These are phyloP conservation scores for Ampelocalamus luodianensis DNA, from an alignment of 176 grass and related monocot genomes.

Conservation along the genomic window DNA sequence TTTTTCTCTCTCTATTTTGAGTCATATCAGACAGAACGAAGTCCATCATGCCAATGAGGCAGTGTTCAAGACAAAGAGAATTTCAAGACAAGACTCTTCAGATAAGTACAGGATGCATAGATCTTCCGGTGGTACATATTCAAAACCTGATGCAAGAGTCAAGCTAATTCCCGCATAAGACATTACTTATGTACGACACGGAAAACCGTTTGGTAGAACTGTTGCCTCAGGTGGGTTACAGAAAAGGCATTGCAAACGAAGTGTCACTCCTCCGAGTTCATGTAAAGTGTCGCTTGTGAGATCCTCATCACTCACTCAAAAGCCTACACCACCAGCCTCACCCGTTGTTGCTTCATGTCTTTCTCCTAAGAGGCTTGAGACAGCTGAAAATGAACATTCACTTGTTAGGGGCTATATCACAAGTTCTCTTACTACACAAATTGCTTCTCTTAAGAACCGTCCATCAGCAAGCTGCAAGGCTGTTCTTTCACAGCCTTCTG, in stretches of 20 bases:
- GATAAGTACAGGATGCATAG: slow-evolving; percentile 24
- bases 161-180: slow-evolving; percentile 67
- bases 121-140: slow-evolving; percentile 43
- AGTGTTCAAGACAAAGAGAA: neutral
- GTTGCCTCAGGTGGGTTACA: slow-evolving; percentile 19
- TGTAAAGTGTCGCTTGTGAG: slow-evolving; percentile 30
- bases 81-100: slow-evolving; percentile 12
- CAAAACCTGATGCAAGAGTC: slow-evolving; percentile 58
- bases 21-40: neutral
- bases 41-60: neutral
- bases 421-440: neutral
- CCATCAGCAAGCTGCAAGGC: slow-evolving; percentile 30
- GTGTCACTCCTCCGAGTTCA: slow-evolving; percentile 46
- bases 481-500: neutral
- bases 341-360: neutral
- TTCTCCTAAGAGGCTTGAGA: slow-evolving; percentile 16
- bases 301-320: slow-evolving; percentile 12
- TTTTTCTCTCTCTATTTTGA: slow-evolving; percentile 21
- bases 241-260: slow-evolving; percentile 38
- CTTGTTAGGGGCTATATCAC: neutral
- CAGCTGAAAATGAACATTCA: slow-evolving; percentile 20
- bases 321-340: neutral
- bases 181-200: slow-evolving; percentile 43
- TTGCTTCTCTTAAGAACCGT: neutral
- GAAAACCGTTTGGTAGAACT: slow-evolving; percentile 43